A percentile compares a stretch with the other conserved stretches of the same genome.
Evolutionary conservation across 352 stramenopile species (phyloP).

Genomic region (Thalassiosira livingstoniorum): DNA sequence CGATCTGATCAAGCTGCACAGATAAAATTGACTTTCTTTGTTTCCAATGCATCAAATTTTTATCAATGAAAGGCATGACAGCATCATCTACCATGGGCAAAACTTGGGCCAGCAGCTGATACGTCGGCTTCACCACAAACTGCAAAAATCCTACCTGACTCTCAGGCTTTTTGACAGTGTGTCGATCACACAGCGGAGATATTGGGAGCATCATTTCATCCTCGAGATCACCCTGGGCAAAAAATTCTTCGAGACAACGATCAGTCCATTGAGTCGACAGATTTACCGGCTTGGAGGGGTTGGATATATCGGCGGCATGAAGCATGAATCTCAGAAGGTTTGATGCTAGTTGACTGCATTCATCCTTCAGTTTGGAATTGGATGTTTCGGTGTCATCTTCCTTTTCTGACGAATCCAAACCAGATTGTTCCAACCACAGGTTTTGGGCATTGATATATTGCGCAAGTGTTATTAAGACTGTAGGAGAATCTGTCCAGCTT

Average conservation of each 20-base stretch:
- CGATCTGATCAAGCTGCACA: too few relatives aligned
- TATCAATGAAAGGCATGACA: conserved; percentile 59
- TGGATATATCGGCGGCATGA: conserved; percentile 24
- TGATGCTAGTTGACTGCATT: conserved; percentile 10
- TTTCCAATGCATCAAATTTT: conserved; percentile 64
- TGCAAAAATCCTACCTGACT: conserved; percentile 94
- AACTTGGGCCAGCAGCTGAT: conserved; percentile 41
- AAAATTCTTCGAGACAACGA: conserved; percentile 66
- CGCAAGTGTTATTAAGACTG: not conserved
- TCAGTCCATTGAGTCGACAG: conserved; percentile 11
- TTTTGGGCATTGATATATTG: too few relatives aligned
- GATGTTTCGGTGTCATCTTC: not conserved
- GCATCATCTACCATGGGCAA: conserved; percentile 43
- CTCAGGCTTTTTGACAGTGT: conserved; percentile 91
- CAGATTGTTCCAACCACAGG: too few relatives aligned
- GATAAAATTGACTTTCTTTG: too few relatives aligned
- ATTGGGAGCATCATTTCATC: conserved; percentile 88
- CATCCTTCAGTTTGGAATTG: not conserved
- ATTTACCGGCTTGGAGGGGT: conserved; percentile 8
- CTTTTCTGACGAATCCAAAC: not conserved
- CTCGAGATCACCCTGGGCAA: conserved; percentile 90
- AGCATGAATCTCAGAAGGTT: conserved; percentile 10
- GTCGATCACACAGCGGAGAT: conserved; percentile 91
- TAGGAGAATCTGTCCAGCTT: not conserved
- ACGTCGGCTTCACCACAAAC: conserved; percentile 91